Evolutionary conservation across 2,329 filamentous ascomycete genomes (phyloP).

Genomic region (Curvularia spicifera): DNA sequence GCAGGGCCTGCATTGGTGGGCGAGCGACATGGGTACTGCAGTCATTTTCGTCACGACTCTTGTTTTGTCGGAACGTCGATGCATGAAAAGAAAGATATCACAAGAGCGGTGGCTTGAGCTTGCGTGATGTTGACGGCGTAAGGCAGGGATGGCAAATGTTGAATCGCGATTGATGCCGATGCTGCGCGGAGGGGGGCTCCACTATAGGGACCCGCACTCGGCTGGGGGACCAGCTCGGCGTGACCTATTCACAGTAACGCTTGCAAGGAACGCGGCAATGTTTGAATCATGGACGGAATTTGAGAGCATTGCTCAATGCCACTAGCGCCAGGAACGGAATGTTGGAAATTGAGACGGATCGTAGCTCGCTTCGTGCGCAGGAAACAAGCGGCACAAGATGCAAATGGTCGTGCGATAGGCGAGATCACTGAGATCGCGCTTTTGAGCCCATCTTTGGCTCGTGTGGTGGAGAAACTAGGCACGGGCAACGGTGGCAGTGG

Average conservation of each 20-base stretch:
- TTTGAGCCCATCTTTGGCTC: background rate
- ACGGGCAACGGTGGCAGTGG: background rate
- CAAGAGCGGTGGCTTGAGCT: background rate
- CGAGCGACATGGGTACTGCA: slow-evolving; percentile 5
- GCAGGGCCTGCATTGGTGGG: background rate
- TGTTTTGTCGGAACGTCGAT: background rate
- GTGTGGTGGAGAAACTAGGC: background rate
- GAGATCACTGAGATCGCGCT: background rate
- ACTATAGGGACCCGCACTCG: background rate
- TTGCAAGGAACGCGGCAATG: background rate
- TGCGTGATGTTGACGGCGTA: background rate
- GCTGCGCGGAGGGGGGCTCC: background rate
- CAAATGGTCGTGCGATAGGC: slow-evolving; percentile 6
- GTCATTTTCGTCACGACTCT: slow-evolving; percentile 17
- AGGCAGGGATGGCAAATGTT: background rate
- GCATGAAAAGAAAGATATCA: background rate
- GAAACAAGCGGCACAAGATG: background rate
- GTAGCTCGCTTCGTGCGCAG: slow-evolving; percentile 6
- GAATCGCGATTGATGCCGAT: background rate
- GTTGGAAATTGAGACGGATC: slow-evolving; percentile 9
- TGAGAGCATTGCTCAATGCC: background rate
- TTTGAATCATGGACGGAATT: background rate
- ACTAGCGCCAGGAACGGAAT: slow-evolving; percentile 12
- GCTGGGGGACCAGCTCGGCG: background rate
- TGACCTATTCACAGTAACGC: background rate